A percentile compares a stretch with the other conserved stretches of the same genome.
Evolutionary conservation across 305 asterid species (phyloP).

Genomic region (Fraxinus dipetala): DNA sequence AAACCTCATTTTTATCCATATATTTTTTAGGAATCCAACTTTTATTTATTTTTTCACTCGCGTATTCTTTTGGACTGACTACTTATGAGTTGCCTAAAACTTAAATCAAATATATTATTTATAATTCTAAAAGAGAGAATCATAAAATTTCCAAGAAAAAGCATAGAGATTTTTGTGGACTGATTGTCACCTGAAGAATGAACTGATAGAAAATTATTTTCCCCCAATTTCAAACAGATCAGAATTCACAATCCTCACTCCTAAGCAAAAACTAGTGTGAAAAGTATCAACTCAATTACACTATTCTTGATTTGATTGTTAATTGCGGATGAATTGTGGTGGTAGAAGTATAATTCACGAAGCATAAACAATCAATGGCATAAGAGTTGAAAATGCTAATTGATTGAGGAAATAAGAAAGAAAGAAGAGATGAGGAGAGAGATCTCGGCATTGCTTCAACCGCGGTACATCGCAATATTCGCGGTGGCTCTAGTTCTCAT

Average conservation of each 20-base stretch:
- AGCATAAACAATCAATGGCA: neutral
- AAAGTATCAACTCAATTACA: neutral
- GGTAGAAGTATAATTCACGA: neutral
- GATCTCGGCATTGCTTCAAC: constrained; percentile 36
- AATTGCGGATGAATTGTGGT: neutral
- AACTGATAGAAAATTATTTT: neutral
- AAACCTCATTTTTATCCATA: no score
- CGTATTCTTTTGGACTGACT: no score
- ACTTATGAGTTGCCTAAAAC: no score
- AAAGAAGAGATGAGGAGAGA: constrained; percentile 34
- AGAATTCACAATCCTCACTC: neutral
- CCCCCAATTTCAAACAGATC: neutral
- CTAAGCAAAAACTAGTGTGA: neutral
- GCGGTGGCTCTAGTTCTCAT: constrained; percentile 29
- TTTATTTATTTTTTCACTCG: no score
- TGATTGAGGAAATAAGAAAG: neutral
- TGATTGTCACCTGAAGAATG: no score
- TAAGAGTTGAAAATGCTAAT: neutral
- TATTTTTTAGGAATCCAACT: no score
- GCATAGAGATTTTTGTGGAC: no score
- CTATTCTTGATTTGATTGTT: neutral
- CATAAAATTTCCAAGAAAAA: no score
- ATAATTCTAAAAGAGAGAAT: no score
- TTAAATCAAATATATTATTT: no score
- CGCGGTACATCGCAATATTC: constrained; percentile 32